Percentiles rank a stretch among this genome's conserved stretches.
Evolutionary conservation across 2,329 filamentous ascomycete genomes (phyloP).

Genomic region (Fusarium falciforme): DNA sequence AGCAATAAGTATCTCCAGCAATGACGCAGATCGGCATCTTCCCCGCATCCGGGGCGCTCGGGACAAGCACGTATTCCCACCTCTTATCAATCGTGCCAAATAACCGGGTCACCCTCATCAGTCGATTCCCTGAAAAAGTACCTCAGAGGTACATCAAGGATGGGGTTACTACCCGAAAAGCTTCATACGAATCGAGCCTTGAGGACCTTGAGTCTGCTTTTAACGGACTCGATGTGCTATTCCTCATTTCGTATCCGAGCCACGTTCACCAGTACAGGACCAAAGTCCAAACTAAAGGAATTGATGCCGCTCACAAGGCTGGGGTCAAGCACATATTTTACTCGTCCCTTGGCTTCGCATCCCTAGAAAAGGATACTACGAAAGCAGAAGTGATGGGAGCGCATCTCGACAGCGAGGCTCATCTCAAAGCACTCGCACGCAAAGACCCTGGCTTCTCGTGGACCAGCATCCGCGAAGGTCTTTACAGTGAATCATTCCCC

Average conservation of each 20-base stretch:
- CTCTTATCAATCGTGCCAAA: conserved; percentile 10
- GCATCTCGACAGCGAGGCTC: conserved; percentile 27
- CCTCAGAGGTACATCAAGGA: background rate
- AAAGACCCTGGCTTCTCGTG: background rate
- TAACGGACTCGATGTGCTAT: background rate
- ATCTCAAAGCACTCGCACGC: background rate
- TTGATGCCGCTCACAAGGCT: conserved; percentile 20
- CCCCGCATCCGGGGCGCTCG: conserved; percentile 34
- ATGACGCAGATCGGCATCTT: conserved; percentile 35
- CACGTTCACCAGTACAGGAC: conserved; percentile 29
- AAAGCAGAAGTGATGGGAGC: conserved; percentile 32
- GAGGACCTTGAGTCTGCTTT: conserved; percentile 11
- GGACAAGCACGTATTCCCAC: conserved; percentile 31
- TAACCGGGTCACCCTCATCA: conserved; percentile 27
- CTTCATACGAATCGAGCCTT: conserved; percentile 23
- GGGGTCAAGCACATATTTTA: conserved; percentile 31
- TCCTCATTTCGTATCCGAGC: conserved; percentile 35
- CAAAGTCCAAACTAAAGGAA: conserved; percentile 7
- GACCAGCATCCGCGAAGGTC: conserved; percentile 31
- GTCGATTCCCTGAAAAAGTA: conserved; percentile 17
- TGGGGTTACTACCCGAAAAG: conserved; percentile 5
- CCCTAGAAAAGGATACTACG: background rate
- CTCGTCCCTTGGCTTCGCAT: conserved; percentile 26
- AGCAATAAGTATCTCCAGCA: background rate
- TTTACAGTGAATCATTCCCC: conserved; percentile 33